Percentiles rank a stretch among this genome's conserved stretches.
phyloP scores from a whole-genome alignment of 2,329 filamentous ascomycete genomes.

The Elsinoe batatas region DNA sequence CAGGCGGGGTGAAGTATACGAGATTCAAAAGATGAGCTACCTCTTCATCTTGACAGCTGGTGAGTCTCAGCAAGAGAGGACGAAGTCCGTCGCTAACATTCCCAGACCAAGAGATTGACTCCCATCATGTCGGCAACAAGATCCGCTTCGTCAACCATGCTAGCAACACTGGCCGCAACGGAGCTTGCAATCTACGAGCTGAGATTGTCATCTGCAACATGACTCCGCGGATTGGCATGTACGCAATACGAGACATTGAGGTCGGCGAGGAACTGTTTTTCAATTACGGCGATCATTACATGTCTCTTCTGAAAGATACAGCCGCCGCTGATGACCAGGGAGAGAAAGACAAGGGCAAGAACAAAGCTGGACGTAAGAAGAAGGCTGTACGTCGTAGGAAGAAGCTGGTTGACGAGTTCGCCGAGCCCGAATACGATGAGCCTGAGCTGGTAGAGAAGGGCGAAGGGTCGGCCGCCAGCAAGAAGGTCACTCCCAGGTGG shows the following conservation, averaged over 20 bases:
- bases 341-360: background rate
- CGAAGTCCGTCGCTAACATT: background rate
- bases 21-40: constrained; percentile 53
- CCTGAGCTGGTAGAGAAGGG: background rate
- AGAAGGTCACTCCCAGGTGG: background rate
- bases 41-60: constrained; percentile 44
- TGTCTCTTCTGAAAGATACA: constrained; percentile 9
- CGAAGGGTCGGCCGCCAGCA: background rate
- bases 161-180: constrained; percentile 30
- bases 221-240: constrained; percentile 64
- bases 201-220: constrained; percentile 64
- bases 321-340: constrained; percentile 11
- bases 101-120: constrained; percentile 51
- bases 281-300: constrained; percentile 50
- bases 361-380: background rate
- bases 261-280: constrained; percentile 72
- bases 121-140: constrained; percentile 67
- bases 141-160: constrained; percentile 78
- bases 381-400: background rate
- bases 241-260: constrained; percentile 55
- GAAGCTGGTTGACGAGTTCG: constrained; percentile 3
- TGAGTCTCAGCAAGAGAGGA: constrained; percentile 17
- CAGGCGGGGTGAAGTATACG: constrained; percentile 56
- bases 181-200: constrained; percentile 51
- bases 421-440: constrained; percentile 10